Percentiles rank a stretch among this genome's conserved stretches.
Conservation (phyloP, 176 grass and related monocot genomes). For the Areca catechu region DNA sequence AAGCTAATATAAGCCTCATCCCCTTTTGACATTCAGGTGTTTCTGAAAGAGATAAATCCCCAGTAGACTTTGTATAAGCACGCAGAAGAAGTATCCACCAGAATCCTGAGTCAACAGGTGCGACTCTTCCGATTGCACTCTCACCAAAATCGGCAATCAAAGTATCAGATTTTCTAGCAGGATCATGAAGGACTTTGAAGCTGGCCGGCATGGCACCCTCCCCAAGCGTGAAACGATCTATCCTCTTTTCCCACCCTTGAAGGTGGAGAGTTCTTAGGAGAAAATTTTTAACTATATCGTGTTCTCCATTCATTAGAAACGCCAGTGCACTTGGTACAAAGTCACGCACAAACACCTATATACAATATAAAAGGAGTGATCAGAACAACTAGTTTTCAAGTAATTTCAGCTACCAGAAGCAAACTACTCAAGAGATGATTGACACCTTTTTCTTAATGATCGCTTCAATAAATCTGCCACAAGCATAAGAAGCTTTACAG, state of each 20-base stretch:
- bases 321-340: conserved; percentile 42
- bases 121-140: conserved; percentile 41
- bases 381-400: neutral
- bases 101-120: conserved; percentile 43
- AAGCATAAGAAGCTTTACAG: too few relatives aligned
- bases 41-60: conserved; percentile 32
- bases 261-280: conserved; percentile 33
- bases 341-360: conserved; percentile 41
- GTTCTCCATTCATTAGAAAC: conserved; percentile 44
- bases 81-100: conserved; percentile 53
- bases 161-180: conserved; percentile 24
- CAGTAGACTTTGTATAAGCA: conserved; percentile 38
- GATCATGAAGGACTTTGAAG: conserved; percentile 45
- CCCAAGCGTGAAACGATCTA: conserved; percentile 42
- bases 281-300: conserved; percentile 40
- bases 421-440: too few relatives aligned
- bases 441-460: too few relatives aligned
- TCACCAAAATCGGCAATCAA: conserved; percentile 38
- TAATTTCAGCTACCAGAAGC: too few relatives aligned
- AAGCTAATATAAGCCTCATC: conserved; percentile 32
- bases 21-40: conserved; percentile 35
- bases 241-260: conserved; percentile 42
- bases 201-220: conserved; percentile 48
- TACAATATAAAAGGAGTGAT: conserved; percentile 1
- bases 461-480: too few relatives aligned